These are phyloP conservation scores for Gyrodon lividus DNA, from an alignment of 768 basidiomycete species.

Conservation along the genomic window DNA sequence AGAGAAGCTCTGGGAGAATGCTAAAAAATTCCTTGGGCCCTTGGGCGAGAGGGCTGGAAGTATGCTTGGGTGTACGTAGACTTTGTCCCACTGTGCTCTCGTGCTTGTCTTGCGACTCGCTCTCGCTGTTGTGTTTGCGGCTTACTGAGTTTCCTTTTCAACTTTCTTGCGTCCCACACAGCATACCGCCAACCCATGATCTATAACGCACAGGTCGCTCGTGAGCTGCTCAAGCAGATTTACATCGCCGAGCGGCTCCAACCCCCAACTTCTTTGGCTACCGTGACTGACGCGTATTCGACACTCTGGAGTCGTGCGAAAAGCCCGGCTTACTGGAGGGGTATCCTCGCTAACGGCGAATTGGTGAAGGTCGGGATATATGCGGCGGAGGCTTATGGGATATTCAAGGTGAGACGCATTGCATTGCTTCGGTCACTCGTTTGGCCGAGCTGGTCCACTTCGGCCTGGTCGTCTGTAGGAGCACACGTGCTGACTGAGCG, in stretches of 20 bases:
- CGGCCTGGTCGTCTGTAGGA: neutral
- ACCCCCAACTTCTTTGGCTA: conserved; percentile 59
- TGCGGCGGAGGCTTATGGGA: conserved; percentile 83
- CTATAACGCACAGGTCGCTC: conserved; percentile 77
- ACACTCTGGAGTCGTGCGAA: conserved; percentile 63
- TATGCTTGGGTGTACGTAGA: conserved; percentile 57
- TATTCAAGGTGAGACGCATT: conserved; percentile 67
- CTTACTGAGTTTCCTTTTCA: conserved; percentile 1
- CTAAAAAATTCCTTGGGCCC: conserved; percentile 48
- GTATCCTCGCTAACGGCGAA: conserved; percentile 60
- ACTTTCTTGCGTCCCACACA: conserved; percentile 16
- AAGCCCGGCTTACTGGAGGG: conserved; percentile 60
- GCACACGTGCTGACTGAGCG: conserved; percentile 2
- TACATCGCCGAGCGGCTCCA: conserved; percentile 61
- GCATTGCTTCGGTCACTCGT: neutral
- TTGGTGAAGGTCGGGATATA: conserved; percentile 69
- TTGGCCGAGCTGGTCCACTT: neutral
- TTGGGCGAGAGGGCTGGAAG: conserved; percentile 54
- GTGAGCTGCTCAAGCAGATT: conserved; percentile 73
- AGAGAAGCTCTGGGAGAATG: conserved; percentile 49
- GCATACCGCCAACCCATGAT: conserved; percentile 76
- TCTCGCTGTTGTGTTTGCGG: neutral
- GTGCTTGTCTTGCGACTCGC: neutral
- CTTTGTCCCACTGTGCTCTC: conserved; percentile 22
- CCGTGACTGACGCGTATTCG: conserved; percentile 58